Evolutionary conservation across 768 basidiomycete species (phyloP).

Genomic region (Naematelia encephala): DNA sequence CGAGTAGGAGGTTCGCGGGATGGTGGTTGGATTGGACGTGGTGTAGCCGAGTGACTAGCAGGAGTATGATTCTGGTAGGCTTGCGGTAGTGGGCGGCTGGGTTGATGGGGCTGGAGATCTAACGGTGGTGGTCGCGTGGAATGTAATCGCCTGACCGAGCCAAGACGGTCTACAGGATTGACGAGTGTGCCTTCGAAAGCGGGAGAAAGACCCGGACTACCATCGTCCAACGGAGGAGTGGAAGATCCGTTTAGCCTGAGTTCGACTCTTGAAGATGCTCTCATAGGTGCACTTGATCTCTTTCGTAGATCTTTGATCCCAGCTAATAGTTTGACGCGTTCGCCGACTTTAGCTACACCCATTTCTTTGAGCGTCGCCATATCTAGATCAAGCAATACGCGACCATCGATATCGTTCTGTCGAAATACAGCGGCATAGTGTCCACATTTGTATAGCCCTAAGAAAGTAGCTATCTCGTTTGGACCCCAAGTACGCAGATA

Average conservation of each 20-base stretch:
- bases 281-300: conserved; percentile 52
- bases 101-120: conserved; percentile 58
- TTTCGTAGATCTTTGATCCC: conserved; percentile 76
- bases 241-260: conserved; percentile 30
- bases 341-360: conserved; percentile 83
- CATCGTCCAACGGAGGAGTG: conserved; percentile 23
- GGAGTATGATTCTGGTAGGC: conserved; percentile 56
- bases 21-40: conserved; percentile 13
- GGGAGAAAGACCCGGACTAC: background rate
- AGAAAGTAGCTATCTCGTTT: conserved; percentile 62
- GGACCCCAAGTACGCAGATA: conserved; percentile 49
- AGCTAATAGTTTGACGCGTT: conserved; percentile 78
- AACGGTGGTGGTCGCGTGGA: conserved; percentile 71
- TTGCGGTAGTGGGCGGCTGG: conserved; percentile 66
- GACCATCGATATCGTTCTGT: conserved; percentile 84
- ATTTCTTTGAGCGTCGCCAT: conserved; percentile 83
- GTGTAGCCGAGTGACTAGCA: conserved; percentile 15
- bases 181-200: background rate
- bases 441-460: conserved; percentile 70
- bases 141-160: conserved; percentile 54
- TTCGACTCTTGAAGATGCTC: conserved; percentile 28
- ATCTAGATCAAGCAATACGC: conserved; percentile 87
- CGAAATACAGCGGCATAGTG: conserved; percentile 68
- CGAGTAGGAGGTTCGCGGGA: conserved; percentile 3
- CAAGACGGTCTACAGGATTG: background rate